Percentiles rank a stretch among this genome's conserved stretches.
Evolutionary conservation across 208 protist genomes (phyloP).

Genomic region (Endotrypanum monterogeii): DNA sequence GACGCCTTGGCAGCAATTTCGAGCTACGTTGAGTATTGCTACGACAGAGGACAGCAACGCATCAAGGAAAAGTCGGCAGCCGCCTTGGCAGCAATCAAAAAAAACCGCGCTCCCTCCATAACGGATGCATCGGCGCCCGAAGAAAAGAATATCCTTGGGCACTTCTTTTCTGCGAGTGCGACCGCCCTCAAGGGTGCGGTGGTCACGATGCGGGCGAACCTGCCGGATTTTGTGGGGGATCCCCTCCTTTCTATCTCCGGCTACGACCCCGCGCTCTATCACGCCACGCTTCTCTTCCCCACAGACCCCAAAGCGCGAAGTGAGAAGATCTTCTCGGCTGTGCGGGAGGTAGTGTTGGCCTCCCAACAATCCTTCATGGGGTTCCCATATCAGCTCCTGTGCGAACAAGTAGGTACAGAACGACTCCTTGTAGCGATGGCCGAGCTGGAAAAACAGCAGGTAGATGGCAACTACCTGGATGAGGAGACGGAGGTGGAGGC

Average conservation of each 20-base stretch:
- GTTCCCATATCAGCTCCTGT: slow-evolving; percentile 65
- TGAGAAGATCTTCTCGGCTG: slow-evolving; percentile 44
- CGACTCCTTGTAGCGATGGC: slow-evolving; percentile 47
- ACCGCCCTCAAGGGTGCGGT: slow-evolving; percentile 32
- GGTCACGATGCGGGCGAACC: slow-evolving; percentile 25
- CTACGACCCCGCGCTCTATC: slow-evolving; percentile 21
- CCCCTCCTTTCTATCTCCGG: slow-evolving; percentile 32
- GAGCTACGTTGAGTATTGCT: slow-evolving; percentile 62
- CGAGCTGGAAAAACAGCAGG: slow-evolving; percentile 26
- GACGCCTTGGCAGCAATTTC: slow-evolving; percentile 49
- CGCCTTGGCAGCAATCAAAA: slow-evolving; percentile 12
- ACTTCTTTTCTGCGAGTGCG: slow-evolving; percentile 25
- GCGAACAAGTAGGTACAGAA: slow-evolving; percentile 56
- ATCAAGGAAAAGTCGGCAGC: slow-evolving; percentile 25
- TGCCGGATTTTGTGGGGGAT: slow-evolving; percentile 42
- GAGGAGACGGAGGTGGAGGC: slow-evolving; percentile 14
- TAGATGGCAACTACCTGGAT: slow-evolving; percentile 18
- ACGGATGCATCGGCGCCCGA: not conserved
- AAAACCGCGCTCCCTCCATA: not conserved
- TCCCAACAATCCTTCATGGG: slow-evolving; percentile 75
- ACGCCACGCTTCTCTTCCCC: slow-evolving; percentile 35
- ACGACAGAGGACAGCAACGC: slow-evolving; percentile 29
- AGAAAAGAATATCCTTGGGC: slow-evolving; percentile 30
- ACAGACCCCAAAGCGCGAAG: slow-evolving; percentile 34
- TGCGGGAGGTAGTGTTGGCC: slow-evolving; percentile 54